phyloP scores from a whole-genome alignment of 208 protist genomes.

The Zelonia costaricensis region DNA sequence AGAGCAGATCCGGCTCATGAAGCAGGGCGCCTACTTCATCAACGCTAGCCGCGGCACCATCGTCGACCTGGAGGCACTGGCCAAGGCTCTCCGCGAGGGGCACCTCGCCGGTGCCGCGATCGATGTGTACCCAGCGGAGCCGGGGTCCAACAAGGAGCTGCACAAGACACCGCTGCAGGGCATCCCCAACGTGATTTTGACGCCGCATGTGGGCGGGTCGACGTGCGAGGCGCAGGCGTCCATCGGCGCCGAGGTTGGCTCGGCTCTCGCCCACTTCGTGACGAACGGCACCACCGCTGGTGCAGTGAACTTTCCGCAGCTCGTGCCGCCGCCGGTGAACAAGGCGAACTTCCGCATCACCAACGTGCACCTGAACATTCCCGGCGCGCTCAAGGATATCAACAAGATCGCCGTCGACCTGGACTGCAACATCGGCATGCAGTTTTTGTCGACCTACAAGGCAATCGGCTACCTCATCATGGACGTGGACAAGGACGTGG shows the following conservation, averaged over 20 bases:
- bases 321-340: constrained; percentile 55
- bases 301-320: constrained; percentile 93
- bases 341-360: constrained; percentile 72
- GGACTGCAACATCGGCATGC: constrained; percentile 80
- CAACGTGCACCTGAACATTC: constrained; percentile 92
- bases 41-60: constrained; percentile 86
- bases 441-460: constrained; percentile 73
- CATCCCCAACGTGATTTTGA: constrained; percentile 94
- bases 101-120: constrained; percentile 88
- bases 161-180: constrained; percentile 72
- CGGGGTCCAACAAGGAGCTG: constrained; percentile 46
- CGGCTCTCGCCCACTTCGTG: constrained; percentile 84
- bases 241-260: constrained; percentile 91
- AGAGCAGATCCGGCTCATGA: constrained; percentile 73
- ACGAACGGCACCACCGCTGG: constrained; percentile 78
- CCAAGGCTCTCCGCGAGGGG: constrained; percentile 60
- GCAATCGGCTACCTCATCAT: constrained; percentile 84
- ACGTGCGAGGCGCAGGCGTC: constrained; percentile 92
- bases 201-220: constrained; percentile 94
- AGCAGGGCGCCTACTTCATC: constrained; percentile 78
- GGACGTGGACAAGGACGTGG: constrained; percentile 67
- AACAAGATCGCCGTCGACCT: constrained; percentile 87
- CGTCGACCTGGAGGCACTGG: constrained; percentile 84
- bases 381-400: constrained; percentile 90
- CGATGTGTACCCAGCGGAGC: constrained; percentile 94